Evolutionary conservation across 805 yeast species (phyloP).

Genomic region (Candida suzukii): DNA sequence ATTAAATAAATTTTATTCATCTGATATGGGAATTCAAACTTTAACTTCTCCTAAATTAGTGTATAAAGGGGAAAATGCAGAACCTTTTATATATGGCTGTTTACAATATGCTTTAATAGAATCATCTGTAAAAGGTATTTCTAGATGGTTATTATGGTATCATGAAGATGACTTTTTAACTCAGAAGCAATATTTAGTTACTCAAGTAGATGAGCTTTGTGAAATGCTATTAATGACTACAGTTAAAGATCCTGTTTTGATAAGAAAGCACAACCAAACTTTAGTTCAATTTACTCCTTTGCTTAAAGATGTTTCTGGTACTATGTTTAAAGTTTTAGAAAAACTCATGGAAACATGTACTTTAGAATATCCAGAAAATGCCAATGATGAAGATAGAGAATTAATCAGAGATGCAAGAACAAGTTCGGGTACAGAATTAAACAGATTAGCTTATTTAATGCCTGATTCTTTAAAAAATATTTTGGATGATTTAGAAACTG

Average conservation of each 20-base stretch:
- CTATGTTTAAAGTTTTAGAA: conserved; percentile 81
- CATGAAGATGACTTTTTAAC: conserved; percentile 46
- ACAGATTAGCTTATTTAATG: conserved; percentile 89
- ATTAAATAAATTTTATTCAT: conserved; percentile 64
- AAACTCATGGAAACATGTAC: conserved; percentile 81
- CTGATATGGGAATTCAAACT: conserved; percentile 60
- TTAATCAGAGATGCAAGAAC: conserved; percentile 81
- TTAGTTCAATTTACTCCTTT: conserved; percentile 91
- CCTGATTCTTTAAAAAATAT: conserved; percentile 84
- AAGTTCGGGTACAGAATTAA: conserved; percentile 90
- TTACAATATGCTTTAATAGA: conserved; percentile 84
- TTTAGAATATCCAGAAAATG: conserved; percentile 58
- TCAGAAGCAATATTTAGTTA: conserved; percentile 43
- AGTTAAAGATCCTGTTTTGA: conserved; percentile 70
- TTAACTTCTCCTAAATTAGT: conserved; percentile 47
- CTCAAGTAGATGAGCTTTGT: conserved; percentile 61
- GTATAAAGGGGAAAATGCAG: conserved; percentile 46
- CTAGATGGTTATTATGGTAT: conserved; percentile 95
- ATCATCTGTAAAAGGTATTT: conserved; percentile 83
- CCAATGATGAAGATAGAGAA: conserved; percentile 64
- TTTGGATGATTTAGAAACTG: conserved; percentile 75
- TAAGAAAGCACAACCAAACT: conserved; percentile 84
- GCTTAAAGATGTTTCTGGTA: conserved; percentile 63
- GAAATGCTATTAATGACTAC: conserved; percentile 69
- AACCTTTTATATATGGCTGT: conserved; percentile 68